Percentiles rank a stretch among this genome's conserved stretches.
phyloP scores from a whole-genome alignment of 345 rosid species.

The Gossypium longicalyx region DNA sequence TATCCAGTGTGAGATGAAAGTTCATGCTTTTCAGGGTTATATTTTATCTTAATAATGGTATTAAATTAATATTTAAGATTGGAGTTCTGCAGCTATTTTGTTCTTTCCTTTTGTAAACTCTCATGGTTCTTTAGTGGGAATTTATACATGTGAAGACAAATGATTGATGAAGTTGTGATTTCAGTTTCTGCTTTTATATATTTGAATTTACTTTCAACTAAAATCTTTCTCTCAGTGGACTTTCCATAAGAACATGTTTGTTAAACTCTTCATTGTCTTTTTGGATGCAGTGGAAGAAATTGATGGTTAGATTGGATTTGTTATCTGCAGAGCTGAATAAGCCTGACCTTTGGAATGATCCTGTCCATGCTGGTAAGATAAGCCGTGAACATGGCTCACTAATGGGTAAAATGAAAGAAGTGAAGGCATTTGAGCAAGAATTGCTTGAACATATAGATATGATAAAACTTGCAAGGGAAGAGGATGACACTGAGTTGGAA shows the following conservation, averaged over 20 bases:
- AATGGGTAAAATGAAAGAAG: conserved; percentile 67
- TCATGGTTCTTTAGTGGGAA: background rate
- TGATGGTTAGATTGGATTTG: conserved; percentile 56
- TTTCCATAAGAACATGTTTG: background rate
- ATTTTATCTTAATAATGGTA: background rate
- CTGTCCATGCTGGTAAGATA: conserved; percentile 75
- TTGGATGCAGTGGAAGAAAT: conserved; percentile 69
- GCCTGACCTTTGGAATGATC: conserved; percentile 85
- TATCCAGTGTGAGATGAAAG: background rate
- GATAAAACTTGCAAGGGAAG: conserved; percentile 89
- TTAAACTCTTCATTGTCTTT: conserved; percentile 13
- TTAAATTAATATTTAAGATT: background rate
- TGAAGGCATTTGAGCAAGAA: conserved; percentile 66
- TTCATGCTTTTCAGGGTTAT: background rate
- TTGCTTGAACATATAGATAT: conserved; percentile 92
- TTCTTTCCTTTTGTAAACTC: background rate
- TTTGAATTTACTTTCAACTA: background rate
- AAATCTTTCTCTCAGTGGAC: background rate
- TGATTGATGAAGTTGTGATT: background rate
- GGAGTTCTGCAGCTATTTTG: background rate
- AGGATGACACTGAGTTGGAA: conserved; percentile 83
- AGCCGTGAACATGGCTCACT: conserved; percentile 85
- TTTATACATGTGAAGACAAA: background rate
- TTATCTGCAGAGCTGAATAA: conserved; percentile 63
- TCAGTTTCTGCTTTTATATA: background rate